A percentile compares a stretch with the other conserved stretches of the same genome.
Evolutionary conservation across 73 alveolate genomes (phyloP).

Genomic region (Loxodes magnus): DNA sequence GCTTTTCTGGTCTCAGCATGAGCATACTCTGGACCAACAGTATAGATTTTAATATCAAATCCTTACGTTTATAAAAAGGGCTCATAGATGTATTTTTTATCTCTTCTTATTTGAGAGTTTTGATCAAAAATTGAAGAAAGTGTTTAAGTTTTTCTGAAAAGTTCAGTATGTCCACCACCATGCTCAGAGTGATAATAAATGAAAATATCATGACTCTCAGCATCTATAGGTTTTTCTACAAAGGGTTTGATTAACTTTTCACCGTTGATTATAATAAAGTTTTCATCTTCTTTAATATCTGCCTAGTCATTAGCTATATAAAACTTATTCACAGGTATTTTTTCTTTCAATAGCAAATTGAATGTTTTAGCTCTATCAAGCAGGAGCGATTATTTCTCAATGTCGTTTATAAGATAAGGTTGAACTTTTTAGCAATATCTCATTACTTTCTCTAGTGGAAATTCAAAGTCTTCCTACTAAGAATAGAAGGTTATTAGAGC

Average conservation of each 20-base stretch:
- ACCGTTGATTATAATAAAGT: conserved; percentile 24
- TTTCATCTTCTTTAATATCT: conserved; percentile 27
- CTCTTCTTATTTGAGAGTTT: no score
- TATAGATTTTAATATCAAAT: conserved; percentile 89
- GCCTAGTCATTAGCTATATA: no score
- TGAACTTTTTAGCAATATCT: conserved; percentile 54
- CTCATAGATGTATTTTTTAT: no score
- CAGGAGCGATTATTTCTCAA: conserved; percentile 60
- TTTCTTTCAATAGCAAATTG: conserved; percentile 10
- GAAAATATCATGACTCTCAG: conserved; percentile 88
- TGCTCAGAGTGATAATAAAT: conserved; percentile 75
- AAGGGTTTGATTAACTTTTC: conserved; percentile 70
- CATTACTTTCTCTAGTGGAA: conserved; percentile 75
- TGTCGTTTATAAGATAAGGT: conserved; percentile 80
- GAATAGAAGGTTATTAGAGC: conserved; percentile 78
- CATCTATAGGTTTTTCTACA: conserved; percentile 93
- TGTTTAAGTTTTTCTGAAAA: conserved; percentile 85
- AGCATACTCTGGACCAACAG: conserved; percentile 89
- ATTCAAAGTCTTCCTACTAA: no score
- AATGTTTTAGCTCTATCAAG: conserved; percentile 82
- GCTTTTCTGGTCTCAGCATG: no score
- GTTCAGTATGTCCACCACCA: conserved; percentile 88
- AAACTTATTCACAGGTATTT: conserved; percentile 19
- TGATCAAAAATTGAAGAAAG: no score
- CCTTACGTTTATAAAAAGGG: conserved; percentile 59